phyloP scores from a whole-genome alignment of 352 stramenopile species.

The Globisporangium irregulare region DNA sequence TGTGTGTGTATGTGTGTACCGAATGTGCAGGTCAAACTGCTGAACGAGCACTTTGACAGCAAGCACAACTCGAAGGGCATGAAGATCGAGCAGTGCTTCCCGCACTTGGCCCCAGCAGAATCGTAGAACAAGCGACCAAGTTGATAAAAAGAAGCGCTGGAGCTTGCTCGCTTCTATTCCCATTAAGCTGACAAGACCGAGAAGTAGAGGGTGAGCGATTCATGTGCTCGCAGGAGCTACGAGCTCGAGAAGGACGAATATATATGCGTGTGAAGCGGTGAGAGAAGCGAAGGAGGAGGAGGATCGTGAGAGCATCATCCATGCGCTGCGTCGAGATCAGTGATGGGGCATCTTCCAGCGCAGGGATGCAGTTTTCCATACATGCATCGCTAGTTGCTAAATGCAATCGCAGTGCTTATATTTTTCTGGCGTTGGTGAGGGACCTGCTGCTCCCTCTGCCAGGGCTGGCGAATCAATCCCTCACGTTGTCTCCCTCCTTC shows the following conservation, averaged over 20 bases:
- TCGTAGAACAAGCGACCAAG: not conserved
- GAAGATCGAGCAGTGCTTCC: slow-evolving; percentile 72
- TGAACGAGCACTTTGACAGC: slow-evolving; percentile 78
- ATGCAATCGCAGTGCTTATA: not conserved
- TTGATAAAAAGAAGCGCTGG: not conserved
- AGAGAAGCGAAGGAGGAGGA: not conserved
- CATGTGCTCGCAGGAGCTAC: not conserved
- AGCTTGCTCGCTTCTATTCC: not conserved
- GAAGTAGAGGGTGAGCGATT: not conserved
- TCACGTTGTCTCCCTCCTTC: not conserved
- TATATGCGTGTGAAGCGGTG: slow-evolving; percentile 1
- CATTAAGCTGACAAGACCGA: not conserved
- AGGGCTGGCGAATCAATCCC: not conserved
- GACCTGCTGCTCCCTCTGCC: not conserved
- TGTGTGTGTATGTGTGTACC: not conserved
- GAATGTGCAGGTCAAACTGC: slow-evolving; percentile 35
- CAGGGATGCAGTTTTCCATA: not conserved
- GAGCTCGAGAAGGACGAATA: not conserved
- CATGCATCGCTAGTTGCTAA: not conserved
- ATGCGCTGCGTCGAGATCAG: not conserved
- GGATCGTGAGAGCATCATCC: not conserved
- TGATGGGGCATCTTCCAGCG: not conserved
- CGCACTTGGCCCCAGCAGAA: slow-evolving; percentile 20
- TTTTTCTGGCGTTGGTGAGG: not conserved
- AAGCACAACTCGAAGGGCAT: slow-evolving; percentile 71